Base-by-base conservation (phyloP, 1,139 yeast species). In the Scheffersomyces cryptocercus region DNA sequence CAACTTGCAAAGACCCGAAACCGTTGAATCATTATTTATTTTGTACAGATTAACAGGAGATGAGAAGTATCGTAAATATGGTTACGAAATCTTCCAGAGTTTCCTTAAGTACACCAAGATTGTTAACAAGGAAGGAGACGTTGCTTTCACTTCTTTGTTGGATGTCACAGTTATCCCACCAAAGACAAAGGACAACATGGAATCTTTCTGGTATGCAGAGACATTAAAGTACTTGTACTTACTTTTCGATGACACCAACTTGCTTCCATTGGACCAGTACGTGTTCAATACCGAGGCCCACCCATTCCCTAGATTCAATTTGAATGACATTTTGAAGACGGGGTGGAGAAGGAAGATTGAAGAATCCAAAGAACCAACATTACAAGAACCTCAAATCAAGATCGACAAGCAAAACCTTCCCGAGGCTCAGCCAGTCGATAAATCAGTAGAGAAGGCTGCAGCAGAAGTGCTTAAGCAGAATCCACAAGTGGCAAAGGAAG, bases 201-300 rank as follows among this genome's bases (percentile, higher is more conserved):
- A 91, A 64, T 85, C 95, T 12, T 89, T 89, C 73, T 91, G 98
- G 98, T 73, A 88, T 46, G 91, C 97, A 0, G 97, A 91, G 64
- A 91, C 98, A 1, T 77, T 91, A 59, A 91, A 91, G 65, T 91
- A 91, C 63, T 73, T 91, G 45, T 90, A 89, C 62, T 70, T 91
- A 49, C 72, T 91, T 53, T 91, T 91, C 65, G 89, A 86, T 53
- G 82, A 83, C 35, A 76, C 75, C 14, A 72, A 77, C 53, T 71
- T 73, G 46, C 62, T 82, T 47, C 83, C 86, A 37, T 70, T 87
- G 49, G 83, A 82, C 39, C 68, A 84, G 47, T 79, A 85, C 46
- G 91, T 91, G 2, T 89, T 89, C 73, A 91, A 88, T 64, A 88
- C 97, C 2, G 97, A 88, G 58, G 97, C 96, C 0, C 98, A 91